These are phyloP conservation scores for Micromonas pusilla DNA, from an alignment of 139 green algal genomes.

Conservation along the genomic window DNA sequence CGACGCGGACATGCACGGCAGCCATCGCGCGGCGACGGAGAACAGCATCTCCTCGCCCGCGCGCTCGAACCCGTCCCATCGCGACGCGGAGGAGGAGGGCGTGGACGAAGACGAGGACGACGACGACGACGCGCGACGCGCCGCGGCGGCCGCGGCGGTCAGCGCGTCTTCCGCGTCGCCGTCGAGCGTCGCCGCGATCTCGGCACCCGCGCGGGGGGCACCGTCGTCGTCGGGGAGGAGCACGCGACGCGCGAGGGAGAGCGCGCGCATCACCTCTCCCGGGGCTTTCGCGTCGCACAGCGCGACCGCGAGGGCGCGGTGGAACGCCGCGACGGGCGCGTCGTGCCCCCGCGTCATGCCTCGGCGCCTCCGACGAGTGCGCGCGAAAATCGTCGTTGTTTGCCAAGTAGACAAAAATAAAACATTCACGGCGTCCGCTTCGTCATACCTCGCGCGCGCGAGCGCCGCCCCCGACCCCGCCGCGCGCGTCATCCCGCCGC, in stretches of 20 bases:
- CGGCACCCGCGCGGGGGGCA: neutral
- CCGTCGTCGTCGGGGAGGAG: neutral
- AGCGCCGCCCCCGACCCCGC: no score
- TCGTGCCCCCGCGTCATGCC: neutral
- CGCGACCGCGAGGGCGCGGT: neutral
- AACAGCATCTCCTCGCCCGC: neutral
- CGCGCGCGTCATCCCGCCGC: no score
- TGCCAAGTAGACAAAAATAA: no score
- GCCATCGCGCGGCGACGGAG: neutral
- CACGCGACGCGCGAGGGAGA: neutral
- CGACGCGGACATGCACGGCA: neutral
- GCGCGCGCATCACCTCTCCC: neutral
- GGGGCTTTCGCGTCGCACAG: neutral
- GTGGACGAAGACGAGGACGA: neutral
- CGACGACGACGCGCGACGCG: neutral
- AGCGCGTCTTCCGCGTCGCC: no score
- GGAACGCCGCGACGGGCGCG: neutral
- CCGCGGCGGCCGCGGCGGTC: no score
- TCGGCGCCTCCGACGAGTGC: neutral
- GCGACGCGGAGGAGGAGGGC: no score
- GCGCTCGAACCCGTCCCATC: neutral
- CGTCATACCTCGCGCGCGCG: no score
- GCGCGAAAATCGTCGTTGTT: neutral
- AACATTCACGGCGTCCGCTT: no score
- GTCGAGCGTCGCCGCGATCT: neutral